These are phyloP conservation scores for Inonotus obliquus DNA, from an alignment of 1,284 basidiomycete species.

Conservation along the genomic window DNA sequence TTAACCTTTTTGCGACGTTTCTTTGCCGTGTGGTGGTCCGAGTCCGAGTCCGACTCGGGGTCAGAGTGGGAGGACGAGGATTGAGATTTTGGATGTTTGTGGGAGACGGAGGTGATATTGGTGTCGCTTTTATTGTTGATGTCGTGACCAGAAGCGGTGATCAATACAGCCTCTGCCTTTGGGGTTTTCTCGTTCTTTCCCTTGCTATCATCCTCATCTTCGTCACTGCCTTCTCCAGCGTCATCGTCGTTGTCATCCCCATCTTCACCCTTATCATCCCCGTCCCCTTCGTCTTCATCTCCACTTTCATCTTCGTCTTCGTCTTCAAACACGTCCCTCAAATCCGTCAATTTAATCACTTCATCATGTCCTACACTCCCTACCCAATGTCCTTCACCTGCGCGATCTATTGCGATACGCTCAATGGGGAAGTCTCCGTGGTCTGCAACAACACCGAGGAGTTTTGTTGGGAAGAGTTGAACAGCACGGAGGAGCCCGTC, in stretches of 20 bases:
- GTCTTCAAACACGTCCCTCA: slow-evolving; percentile 60
- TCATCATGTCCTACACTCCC: slow-evolving; percentile 95
- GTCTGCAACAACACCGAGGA: slow-evolving; percentile 87
- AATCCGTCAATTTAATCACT: slow-evolving; percentile 78
- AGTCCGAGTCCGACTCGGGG: slow-evolving; percentile 29
- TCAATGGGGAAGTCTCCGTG: slow-evolving; percentile 91
- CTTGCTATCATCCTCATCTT: slow-evolving; percentile 25
- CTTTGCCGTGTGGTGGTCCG: slow-evolving; percentile 33
- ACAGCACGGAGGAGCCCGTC: slow-evolving; percentile 91
- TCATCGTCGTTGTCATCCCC: slow-evolving; percentile 19
- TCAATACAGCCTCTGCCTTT: too few relatives aligned
- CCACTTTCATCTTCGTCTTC: slow-evolving; percentile 36
- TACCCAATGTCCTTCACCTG: slow-evolving; percentile 68
- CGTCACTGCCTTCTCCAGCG: slow-evolving; percentile 21
- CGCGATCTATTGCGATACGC: slow-evolving; percentile 61
- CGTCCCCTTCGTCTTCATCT: slow-evolving; percentile 20
- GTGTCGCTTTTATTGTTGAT: too few relatives aligned
- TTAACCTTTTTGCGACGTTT: slow-evolving; percentile 54
- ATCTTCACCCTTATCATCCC: slow-evolving; percentile 16
- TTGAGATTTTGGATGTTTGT: too few relatives aligned
- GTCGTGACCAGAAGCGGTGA: too few relatives aligned
- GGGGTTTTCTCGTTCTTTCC: slow-evolving; percentile 7
- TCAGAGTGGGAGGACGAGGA: slow-evolving; percentile 13
- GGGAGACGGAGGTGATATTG: too few relatives aligned
- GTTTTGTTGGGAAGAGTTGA: slow-evolving; percentile 84